phyloP scores from a whole-genome alignment of 192 early-diverging fungal species.

The Coemansia sp. region DNA sequence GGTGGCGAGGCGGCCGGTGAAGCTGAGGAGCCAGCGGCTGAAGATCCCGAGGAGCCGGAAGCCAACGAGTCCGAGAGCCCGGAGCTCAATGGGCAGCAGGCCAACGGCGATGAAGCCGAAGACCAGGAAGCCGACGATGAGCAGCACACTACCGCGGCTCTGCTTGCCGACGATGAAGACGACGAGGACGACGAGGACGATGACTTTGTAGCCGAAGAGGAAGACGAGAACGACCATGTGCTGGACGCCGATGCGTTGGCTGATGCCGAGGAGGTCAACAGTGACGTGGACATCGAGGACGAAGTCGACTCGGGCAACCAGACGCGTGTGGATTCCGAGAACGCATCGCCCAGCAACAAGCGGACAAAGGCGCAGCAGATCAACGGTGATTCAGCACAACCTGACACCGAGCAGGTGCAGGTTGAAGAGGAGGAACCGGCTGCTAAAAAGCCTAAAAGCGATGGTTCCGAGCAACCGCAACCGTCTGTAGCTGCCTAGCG shows the following conservation, averaged over 20 bases:
- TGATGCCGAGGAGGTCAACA: conserved; percentile 8
- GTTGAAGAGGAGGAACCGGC: conserved; percentile 16
- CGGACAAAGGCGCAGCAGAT: conserved; percentile 13
- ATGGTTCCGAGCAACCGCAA: conserved; percentile 1
- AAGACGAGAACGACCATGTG: conserved; percentile 37
- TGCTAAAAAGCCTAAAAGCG: conserved; percentile 17
- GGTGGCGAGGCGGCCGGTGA: too few relatives aligned
- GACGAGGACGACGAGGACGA: conserved; percentile 33
- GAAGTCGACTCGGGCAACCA: conserved; percentile 4
- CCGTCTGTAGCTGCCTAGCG: conserved; percentile 1
- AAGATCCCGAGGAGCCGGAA: too few relatives aligned
- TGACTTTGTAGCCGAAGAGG: conserved; percentile 39
- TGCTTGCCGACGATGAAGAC: conserved; percentile 10
- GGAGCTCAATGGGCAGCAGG: background rate
- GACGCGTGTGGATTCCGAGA: conserved; percentile 12
- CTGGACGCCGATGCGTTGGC: conserved; percentile 25
- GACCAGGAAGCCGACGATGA: conserved; percentile 7
- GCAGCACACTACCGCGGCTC: conserved; percentile 15
- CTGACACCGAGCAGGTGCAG: conserved; percentile 1
- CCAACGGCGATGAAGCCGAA: background rate
- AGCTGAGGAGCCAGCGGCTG: too few relatives aligned
- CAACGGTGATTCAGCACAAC: background rate
- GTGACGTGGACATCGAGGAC: conserved; percentile 3
- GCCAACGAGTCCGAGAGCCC: too few relatives aligned
- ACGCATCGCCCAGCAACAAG: conserved; percentile 19